phyloP scores from a whole-genome alignment of 2,329 filamentous ascomycete genomes.

The Colletotrichum acutatum region DNA sequence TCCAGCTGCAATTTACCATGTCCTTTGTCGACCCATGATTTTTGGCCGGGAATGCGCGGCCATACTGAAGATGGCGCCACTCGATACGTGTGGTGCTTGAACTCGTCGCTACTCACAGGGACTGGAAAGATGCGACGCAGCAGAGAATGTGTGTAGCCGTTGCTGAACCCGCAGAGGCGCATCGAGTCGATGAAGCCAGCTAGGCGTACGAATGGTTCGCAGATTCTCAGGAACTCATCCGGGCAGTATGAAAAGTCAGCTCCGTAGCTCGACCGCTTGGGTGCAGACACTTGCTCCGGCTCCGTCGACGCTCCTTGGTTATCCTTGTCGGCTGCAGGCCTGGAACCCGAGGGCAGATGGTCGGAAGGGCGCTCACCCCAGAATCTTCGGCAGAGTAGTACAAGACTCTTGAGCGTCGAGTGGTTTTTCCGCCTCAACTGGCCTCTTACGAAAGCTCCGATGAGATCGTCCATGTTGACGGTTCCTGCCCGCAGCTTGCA shows the following conservation, averaged over 20 bases:
- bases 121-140: slow-evolving; percentile 42
- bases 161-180: slow-evolving; percentile 50
- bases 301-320: background rate
- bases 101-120: background rate
- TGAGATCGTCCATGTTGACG: slow-evolving; percentile 40
- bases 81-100: slow-evolving; percentile 28
- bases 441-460: slow-evolving; percentile 43
- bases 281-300: slow-evolving; percentile 3
- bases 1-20: slow-evolving; percentile 13
- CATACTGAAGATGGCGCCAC: slow-evolving; percentile 29
- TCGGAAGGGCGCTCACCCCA: slow-evolving; percentile 38
- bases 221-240: slow-evolving; percentile 45
- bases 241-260: slow-evolving; percentile 43
- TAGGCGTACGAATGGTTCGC: slow-evolving; percentile 45
- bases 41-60: slow-evolving; percentile 29
- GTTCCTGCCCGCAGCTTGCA: slow-evolving; percentile 39
- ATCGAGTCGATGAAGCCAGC: slow-evolving; percentile 44
- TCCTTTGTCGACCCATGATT: slow-evolving; percentile 26
- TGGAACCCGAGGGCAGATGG: background rate
- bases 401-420: slow-evolving; percentile 41
- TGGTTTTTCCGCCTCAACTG: slow-evolving; percentile 40
- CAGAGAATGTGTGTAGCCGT: slow-evolving; percentile 43
- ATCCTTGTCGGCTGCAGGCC: background rate
- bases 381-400: slow-evolving; percentile 49
- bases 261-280: slow-evolving; percentile 6